Evolutionary conservation across 305 asterid genomes (phyloP), one percentile per base, ranked within the genome.

Genomic region (Caryopteris hybrid): DNA sequence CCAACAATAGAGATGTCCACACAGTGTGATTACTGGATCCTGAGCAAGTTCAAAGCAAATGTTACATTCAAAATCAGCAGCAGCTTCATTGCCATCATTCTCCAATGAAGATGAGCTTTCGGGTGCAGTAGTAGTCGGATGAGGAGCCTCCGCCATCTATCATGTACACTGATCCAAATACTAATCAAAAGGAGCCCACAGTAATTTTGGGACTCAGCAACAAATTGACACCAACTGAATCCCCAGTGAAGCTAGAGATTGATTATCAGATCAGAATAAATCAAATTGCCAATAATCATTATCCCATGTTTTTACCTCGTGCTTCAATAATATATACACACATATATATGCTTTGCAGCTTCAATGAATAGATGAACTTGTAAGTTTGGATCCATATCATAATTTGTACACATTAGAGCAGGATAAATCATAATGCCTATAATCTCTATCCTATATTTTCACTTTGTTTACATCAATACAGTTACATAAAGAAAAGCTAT

Each of bases 1-100:
- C 95, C 92, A 89, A 63, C 95, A 89, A 56, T 76, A 89, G 54
- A 87, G 86, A 81, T 89, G 95, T 62, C 96, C 92, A 43, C 96
- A 89, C 21, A 82, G 91, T 0, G 92, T 89, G 47, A 85, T 79
- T 1, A 89, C 81, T 0, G 92, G 96, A 54, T 87, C 95, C 67
- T 78, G 88, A 13, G 96, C 87, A 73, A 87, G 64, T 5, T 89
- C 96, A 64, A 89, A 81, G 75, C 96, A 89, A 48, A 89, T 87
- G 61, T 87, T 85, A 72, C 92, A 89, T 72, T 87, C 96, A 61
- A 85, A 87, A 76, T 81, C 87, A 56, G 83, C 87, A 56, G 83
- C 86, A 21, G 84, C 82, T 59, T 80, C 88, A 34, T 78, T 76
- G 61, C 69, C 78, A 39, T 78, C 84, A 2, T 21, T 58, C 21